A percentile compares a stretch with the other conserved stretches of the same genome.
phyloP scores from a whole-genome alignment of 805 yeast genomes.

The Barnettozyma populi region DNA sequence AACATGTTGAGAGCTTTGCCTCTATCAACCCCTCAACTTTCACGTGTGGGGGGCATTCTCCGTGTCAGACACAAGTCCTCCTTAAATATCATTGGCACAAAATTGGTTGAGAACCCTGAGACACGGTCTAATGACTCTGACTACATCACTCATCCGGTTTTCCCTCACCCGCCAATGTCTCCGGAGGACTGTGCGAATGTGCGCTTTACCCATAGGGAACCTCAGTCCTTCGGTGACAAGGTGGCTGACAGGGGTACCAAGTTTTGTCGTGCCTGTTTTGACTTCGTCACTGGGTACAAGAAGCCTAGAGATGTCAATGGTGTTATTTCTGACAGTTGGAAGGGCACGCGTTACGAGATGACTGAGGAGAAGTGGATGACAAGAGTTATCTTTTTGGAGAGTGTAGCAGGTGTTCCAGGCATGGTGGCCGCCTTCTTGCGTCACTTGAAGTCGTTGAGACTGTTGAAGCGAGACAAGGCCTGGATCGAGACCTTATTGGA shows the following conservation, averaged over 20 bases:
- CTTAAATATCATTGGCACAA: conserved; percentile 1
- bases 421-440: conserved; percentile 69
- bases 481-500: conserved; percentile 71
- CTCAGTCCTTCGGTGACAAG: conserved; percentile 42
- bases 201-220: conserved; percentile 45
- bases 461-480: conserved; percentile 61
- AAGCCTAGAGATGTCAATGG: conserved; percentile 43
- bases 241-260: conserved; percentile 45
- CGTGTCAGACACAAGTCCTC: background rate
- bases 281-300: conserved; percentile 57
- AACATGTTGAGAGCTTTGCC: background rate
- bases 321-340: conserved; percentile 23
- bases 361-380: conserved; percentile 61
- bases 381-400: conserved; percentile 57
- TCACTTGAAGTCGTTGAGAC: conserved; percentile 58
- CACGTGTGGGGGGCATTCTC: background rate
- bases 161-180: conserved; percentile 40
- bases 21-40: background rate
- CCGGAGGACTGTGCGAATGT: conserved; percentile 36
- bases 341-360: conserved; percentile 42
- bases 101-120: background rate
- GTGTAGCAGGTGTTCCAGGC: conserved; percentile 79
- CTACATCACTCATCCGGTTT: conserved; percentile 27
- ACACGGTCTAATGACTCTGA: background rate
- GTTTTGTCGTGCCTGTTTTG: conserved; percentile 46